Evolutionary conservation across 129 eudicot genomes (phyloP), one percentile per base, ranked within the genome.

Genomic region (Flaveria trinervia): DNA sequence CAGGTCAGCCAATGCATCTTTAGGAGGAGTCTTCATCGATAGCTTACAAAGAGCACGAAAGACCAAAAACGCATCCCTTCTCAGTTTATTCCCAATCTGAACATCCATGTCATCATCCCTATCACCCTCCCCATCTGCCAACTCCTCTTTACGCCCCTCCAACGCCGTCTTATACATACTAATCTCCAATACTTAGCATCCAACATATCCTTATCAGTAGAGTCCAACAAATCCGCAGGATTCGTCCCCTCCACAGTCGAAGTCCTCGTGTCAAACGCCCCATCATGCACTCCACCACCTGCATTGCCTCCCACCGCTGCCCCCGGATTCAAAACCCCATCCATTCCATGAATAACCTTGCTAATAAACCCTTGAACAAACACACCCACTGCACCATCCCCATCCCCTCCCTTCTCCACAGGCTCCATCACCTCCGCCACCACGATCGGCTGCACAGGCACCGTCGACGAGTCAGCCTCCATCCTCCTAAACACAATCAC

Each of bases 121-220:
- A 70, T 89, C 98, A 66, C 68, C 85, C 71, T 86, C 96, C 56
- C 88, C 98, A 13, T 91, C 98, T 4, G 88, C 93, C 88, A 94
- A 82, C 75, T 94, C 98, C 86, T 97, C 96, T 80, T 94, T 94
- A 73, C 98, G 61, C 77, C 96, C 98, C 82, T 94, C 98, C 71
- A 94, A 83, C 0, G 98, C 98, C 1, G 96, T 87, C 86, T 94
- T 94, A 80, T 94, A 94, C 98, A 94, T 91, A 77, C 98, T 94
- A 79, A 94, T 91, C 90, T 94, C 98, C 98, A 94, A 75, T 94
- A 94, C 82, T 94, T 94, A 0, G 98, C 98, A 82, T 94, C 97
- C 85, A 94, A 82, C 98, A 94, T 94, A 82, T 94, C 98, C 83
- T 94, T 94, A 80, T 94, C 98, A 0, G 97, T 94, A 9, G 98